Evolutionary conservation across 2,329 filamentous ascomycete species (phyloP), one percentile per base, ranked within the genome.

Genomic region (Hirsutella thompsonii): DNA sequence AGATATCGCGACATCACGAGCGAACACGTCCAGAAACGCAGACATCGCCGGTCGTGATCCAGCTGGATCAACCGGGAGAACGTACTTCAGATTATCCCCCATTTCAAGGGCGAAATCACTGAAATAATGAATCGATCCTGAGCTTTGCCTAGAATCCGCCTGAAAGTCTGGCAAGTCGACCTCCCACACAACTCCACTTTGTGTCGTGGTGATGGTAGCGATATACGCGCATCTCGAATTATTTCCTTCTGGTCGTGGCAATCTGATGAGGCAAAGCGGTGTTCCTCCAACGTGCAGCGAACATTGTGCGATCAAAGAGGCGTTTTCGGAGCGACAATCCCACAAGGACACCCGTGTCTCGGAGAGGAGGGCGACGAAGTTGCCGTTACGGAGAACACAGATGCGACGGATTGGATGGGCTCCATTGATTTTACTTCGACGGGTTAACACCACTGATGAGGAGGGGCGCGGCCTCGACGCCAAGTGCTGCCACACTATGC

Each of bases 41-140:
- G 85, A 84, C 10, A 79, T 74, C 3, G 80, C 70, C 1, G 80
- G 75, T 32, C 74, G 68, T 10, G 82, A 79, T 1, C 88, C 89
- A 1, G 87, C 88, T 39, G 88, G 87, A 52, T 94, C 89, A 37
- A 94, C 86, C 0, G 88, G 85, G 9, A 94, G 66, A 16, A 94
- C 70, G 47, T 79, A 79, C 13, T 74, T 70, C 36, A 82, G 57
- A 38, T 74, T 70, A n/a, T 76, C 70, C 0, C 66, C 62, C 16
- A 67, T 67, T 0, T 77, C 72, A 3, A 93, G 66, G 41, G 79
- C 67, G 54, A 94, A 92, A 2, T 62, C 72, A 53, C 78, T 86
- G 47, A 87, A 86, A 47, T 88, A 74, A 13, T 62, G 58, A 28
- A 92, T 66, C n/a, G 8, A 40, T 26, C 6, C 48, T 16, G 52